These are phyloP conservation scores for Exophiala viscosa DNA, from an alignment of 2,329 filamentous ascomycete genomes.

Conservation along the genomic window DNA sequence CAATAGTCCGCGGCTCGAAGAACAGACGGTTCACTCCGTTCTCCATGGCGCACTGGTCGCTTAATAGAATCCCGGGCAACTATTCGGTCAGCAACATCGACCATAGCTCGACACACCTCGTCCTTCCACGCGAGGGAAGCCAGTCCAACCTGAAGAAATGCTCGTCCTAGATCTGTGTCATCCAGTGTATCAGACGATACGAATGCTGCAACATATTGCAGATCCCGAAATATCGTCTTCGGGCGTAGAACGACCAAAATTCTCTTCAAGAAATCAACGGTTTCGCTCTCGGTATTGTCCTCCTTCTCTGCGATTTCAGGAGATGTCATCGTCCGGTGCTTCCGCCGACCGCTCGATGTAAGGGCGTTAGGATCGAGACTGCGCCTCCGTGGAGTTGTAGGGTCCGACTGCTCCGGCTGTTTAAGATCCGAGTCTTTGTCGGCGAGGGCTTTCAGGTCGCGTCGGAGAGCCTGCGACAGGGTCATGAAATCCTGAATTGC, in stretches of 20 bases:
- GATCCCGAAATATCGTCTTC: constrained; percentile 73
- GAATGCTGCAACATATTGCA: constrained; percentile 67
- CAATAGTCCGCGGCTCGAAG: constrained; percentile 83
- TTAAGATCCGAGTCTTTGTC: constrained; percentile 1
- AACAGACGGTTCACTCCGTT: constrained; percentile 61
- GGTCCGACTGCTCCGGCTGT: background rate
- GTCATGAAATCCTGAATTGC: constrained; percentile 78
- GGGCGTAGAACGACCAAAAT: constrained; percentile 70
- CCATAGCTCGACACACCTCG: constrained; percentile 79
- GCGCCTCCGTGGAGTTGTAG: constrained; percentile 10
- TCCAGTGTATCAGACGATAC: constrained; percentile 56
- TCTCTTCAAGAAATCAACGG: constrained; percentile 60
- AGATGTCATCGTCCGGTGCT: constrained; percentile 19
- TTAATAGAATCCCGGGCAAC: constrained; percentile 53
- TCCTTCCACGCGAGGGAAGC: constrained; percentile 85
- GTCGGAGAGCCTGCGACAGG: constrained; percentile 61
- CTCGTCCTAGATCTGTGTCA: constrained; percentile 62
- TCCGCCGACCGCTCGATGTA: constrained; percentile 7
- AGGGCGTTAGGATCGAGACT: constrained; percentile 22
- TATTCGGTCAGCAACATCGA: constrained; percentile 68
- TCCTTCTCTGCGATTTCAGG: background rate
- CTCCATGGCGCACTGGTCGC: constrained; percentile 30
- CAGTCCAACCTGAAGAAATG: constrained; percentile 85
- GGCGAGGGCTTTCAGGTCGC: background rate
- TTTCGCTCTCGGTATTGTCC: constrained; percentile 12